Conservation (phyloP, 2,329 filamentous ascomycete genomes). For the Blastomyces parvus region DNA sequence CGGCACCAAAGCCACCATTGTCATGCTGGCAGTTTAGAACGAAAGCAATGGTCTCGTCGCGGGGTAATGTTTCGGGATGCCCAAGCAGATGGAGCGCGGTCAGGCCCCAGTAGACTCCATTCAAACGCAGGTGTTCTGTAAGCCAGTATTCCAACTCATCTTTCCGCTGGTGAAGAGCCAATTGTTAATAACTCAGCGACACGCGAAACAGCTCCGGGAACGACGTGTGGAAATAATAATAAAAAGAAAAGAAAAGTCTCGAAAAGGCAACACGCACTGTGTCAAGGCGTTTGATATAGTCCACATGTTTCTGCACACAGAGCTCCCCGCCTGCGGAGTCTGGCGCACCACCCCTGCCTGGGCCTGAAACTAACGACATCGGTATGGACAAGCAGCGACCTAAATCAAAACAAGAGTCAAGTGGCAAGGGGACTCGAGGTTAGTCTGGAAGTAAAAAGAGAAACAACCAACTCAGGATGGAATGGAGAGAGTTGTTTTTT, state of each 20-base stretch:
- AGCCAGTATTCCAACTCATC: conserved; percentile 97
- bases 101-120: conserved; percentile 93
- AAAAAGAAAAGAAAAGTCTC: conserved; percentile 1
- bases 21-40: conserved; percentile 90
- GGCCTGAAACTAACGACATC: conserved; percentile 54
- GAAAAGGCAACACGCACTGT: conserved; percentile 46
- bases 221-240: conserved; percentile 11
- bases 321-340: conserved; percentile 42
- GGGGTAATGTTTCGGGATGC: conserved; percentile 69
- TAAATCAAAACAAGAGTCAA: background rate
- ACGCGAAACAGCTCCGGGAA: background rate
- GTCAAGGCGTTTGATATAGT: conserved; percentile 88
- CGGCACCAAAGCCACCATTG: conserved; percentile 84
- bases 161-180: conserved; percentile 52
- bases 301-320: conserved; percentile 62
- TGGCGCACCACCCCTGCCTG: conserved; percentile 42
- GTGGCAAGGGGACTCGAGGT: background rate
- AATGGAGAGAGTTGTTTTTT: background rate
- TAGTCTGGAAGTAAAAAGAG: background rate
- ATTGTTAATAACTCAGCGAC: conserved; percentile 13
- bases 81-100: conserved; percentile 78
- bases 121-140: conserved; percentile 90
- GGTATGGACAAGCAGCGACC: background rate
- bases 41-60: conserved; percentile 74
- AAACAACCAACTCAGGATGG: background rate